Base-by-base conservation (phyloP, 2,329 filamentous ascomycete species). In the Coniella lustricola region DNA sequence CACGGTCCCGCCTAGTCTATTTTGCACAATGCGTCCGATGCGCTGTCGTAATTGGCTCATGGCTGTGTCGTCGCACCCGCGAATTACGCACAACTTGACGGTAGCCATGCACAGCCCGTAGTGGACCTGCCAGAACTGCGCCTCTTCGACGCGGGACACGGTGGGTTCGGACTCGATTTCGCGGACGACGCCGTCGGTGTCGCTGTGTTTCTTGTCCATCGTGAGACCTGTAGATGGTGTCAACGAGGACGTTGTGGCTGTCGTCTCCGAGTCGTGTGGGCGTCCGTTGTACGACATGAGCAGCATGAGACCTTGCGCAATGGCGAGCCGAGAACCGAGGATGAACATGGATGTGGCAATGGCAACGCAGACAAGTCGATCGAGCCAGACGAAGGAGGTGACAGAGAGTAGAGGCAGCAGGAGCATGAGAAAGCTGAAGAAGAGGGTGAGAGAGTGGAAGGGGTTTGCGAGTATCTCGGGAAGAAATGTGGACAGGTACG, bases 51-150 rank as follows among this genome's bases (percentile, higher is more conserved):
- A 67, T 59, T 84, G 85, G 50, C 76, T 75, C 51, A 94, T 70
- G 5, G 83, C 78, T 13, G 84, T 79, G 53, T 93, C 88, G 37
- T 86, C 82, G 39, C 67, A 72, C 4, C 83, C 84, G 54, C 69
- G 72, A 4, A 70, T 64, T 21, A 95, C 79, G 51, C 83, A 78
- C 17, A 98, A 67, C 65, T 89, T 94, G 56, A 98, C 66, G 62
- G 94, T 96, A 8, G 93, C 93, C 85, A 97, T 95, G 62, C 90
- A 95, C 35, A 97, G 74, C 2, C 91, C 90, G 64, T 97, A 96
- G 67, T 98, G 93, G 13, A 96, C 93, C 70, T 98, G 93, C 93
- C 93, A 98, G 66, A 98, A 95, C 62, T 90, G 84, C 2, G 90
- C 91, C 60, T 96, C 90, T 50, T 96, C 88, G 40, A 98, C 82